Evolutionary conservation across 2,329 filamentous ascomycete species (phyloP).

Genomic region (Trichothecium roseum): DNA sequence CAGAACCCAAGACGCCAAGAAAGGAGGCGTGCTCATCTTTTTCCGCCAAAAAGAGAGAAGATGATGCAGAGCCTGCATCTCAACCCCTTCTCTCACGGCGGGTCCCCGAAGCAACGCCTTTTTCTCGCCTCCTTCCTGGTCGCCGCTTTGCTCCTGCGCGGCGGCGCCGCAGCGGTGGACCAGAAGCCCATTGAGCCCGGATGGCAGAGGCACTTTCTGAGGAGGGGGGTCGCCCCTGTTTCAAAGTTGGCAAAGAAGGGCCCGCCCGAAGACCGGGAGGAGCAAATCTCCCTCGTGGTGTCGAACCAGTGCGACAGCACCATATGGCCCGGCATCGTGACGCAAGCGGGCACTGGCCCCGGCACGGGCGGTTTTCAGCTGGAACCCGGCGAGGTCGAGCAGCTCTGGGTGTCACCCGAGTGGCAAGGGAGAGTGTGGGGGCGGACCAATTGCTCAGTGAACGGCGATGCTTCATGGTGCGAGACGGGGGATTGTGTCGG

Average conservation of each 20-base stretch:
- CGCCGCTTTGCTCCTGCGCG: not conserved
- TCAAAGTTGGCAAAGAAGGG: conserved; percentile 12
- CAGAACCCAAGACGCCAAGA: too few species aligned
- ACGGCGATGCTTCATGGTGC: conserved; percentile 57
- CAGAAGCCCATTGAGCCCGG: not conserved
- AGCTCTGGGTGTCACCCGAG: conserved; percentile 56
- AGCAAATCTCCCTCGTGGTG: conserved; percentile 50
- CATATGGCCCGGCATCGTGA: conserved; percentile 68
- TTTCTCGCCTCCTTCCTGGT: not conserved
- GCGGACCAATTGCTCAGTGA: conserved; percentile 73
- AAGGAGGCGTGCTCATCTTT: too few species aligned
- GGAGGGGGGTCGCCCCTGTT: not conserved
- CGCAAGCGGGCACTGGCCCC: conserved; percentile 61
- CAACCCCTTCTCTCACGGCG: too few species aligned
- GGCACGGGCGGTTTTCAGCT: conserved; percentile 60
- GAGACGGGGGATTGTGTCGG: conserved; percentile 68
- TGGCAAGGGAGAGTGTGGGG: conserved; percentile 82
- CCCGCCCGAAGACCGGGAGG: conserved; percentile 20
- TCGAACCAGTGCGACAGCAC: conserved; percentile 62
- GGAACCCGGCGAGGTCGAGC: conserved; percentile 41
- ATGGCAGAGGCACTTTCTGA: conserved; percentile 17
- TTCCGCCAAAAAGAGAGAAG: too few species aligned
- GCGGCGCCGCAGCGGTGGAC: not conserved
- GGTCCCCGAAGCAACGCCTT: too few species aligned
- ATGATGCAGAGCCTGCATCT: too few species aligned